A percentile compares a stretch with the other conserved stretches of the same genome.
phyloP scores from a whole-genome alignment of 768 basidiomycete species.

The Jaapia argillacea region DNA sequence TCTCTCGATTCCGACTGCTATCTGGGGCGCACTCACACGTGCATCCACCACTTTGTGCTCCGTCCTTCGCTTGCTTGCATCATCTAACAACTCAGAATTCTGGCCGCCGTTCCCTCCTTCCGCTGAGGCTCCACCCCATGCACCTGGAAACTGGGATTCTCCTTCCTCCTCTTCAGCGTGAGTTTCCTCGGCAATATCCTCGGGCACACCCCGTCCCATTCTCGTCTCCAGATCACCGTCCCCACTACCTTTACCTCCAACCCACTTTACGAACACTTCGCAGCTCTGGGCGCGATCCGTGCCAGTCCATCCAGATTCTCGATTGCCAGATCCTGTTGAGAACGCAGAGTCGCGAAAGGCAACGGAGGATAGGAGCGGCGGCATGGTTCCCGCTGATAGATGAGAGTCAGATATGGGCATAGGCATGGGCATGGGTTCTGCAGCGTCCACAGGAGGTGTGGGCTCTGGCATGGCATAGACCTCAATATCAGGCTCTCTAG shows the following conservation, averaged over 20 bases:
- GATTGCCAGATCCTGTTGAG: slow-evolving; percentile 28
- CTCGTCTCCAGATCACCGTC: too few relatives aligned
- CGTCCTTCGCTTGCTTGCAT: background rate
- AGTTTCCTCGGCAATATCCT: background rate
- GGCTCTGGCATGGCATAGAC: too few relatives aligned
- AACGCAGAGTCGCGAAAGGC: slow-evolving; percentile 62
- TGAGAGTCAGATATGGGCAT: too few relatives aligned
- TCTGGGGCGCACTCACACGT: background rate
- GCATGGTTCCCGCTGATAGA: slow-evolving; percentile 18
- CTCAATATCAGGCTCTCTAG: too few relatives aligned
- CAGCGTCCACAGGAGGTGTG: too few relatives aligned
- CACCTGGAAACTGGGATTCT: background rate
- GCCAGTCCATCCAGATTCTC: slow-evolving; percentile 59
- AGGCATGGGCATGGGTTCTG: too few relatives aligned
- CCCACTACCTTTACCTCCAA: background rate
- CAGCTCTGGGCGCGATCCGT: slow-evolving; percentile 17
- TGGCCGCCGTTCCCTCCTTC: background rate
- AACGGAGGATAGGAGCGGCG: slow-evolving; percentile 42
- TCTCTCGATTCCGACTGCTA: background rate
- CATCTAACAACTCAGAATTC: background rate
- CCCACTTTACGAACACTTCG: background rate
- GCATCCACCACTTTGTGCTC: background rate
- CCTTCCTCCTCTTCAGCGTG: background rate
- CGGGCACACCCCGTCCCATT: too few relatives aligned
- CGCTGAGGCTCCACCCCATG: background rate